A percentile compares a stretch with the other conserved stretches of the same genome.
phyloP scores from a whole-genome alignment of 495 filamentous ascomycete species.

The Talaromyces borbonicus region DNA sequence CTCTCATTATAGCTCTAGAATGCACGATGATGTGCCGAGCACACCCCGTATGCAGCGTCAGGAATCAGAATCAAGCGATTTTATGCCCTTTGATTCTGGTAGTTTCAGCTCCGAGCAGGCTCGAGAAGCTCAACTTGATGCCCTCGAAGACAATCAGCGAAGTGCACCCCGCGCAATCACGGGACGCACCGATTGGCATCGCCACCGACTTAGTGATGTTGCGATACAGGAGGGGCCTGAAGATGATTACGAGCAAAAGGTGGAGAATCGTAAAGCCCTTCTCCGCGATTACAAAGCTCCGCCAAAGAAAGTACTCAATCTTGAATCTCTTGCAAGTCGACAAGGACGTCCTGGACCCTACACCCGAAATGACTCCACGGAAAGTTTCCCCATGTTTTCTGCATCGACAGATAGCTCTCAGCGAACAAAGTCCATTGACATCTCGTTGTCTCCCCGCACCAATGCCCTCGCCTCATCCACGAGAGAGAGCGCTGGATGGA shows the following conservation, averaged over 20 bases:
- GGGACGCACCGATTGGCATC: conserved; percentile 32
- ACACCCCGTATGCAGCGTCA: conserved; percentile 16
- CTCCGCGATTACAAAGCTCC: conserved; percentile 35
- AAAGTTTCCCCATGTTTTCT: conserved; percentile 79
- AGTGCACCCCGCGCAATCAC: conserved; percentile 37
- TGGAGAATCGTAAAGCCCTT: conserved; percentile 34
- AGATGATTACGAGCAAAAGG: conserved; percentile 34
- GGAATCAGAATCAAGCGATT: conserved; percentile 22
- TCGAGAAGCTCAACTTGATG: conserved; percentile 14
- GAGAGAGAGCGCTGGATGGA: conserved; percentile 7
- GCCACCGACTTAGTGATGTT: conserved; percentile 10
- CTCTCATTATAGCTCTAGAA: conserved; percentile 22
- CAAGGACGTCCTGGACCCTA: conserved; percentile 31
- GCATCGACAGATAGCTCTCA: conserved; percentile 56
- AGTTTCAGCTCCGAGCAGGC: conserved; percentile 15
- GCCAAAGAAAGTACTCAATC: conserved; percentile 34
- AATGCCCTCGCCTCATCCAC: conserved; percentile 13
- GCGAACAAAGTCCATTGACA: conserved; percentile 32
- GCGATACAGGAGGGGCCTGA: conserved; percentile 16
- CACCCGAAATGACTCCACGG: conserved; percentile 61
- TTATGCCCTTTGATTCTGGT: conserved; percentile 10
- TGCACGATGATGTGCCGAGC: conserved; percentile 24
- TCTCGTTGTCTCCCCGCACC: conserved; percentile 31
- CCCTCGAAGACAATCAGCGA: conserved; percentile 26
- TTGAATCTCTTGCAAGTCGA: conserved; percentile 28